phyloP scores from a whole-genome alignment of 495 filamentous ascomycete genomes.

The Aspergillus steynii region DNA sequence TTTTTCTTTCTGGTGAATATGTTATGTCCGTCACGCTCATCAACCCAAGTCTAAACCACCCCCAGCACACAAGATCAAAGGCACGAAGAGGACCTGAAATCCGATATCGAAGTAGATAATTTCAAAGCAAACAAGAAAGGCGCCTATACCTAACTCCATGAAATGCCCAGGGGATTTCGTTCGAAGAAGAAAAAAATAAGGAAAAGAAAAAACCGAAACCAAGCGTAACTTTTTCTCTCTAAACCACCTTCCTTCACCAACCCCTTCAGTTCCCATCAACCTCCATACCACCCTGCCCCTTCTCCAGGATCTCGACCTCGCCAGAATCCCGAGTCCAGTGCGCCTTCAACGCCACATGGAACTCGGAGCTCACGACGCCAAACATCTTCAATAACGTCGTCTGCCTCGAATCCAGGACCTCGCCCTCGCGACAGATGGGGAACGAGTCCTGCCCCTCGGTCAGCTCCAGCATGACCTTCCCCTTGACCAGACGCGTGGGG shows the following conservation, averaged over 20 bases:
- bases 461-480: slow-evolving; percentile 78
- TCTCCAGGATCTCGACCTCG: slow-evolving; percentile 43
- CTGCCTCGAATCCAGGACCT: slow-evolving; percentile 82
- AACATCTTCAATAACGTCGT: slow-evolving; percentile 94
- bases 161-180: slow-evolving; percentile 28
- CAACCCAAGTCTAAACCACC: slow-evolving; percentile 24
- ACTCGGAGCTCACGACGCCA: slow-evolving; percentile 84
- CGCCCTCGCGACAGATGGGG: slow-evolving; percentile 76
- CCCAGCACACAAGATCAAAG: slow-evolving; percentile 1
- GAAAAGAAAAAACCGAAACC: slow-evolving; percentile 20
- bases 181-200: slow-evolving; percentile 29
- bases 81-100: background rate
- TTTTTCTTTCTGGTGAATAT: slow-evolving; percentile 26
- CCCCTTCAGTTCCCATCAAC: slow-evolving; percentile 37
- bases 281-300: slow-evolving; percentile 40
- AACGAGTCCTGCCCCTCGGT: slow-evolving; percentile 68
- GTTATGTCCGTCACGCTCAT: slow-evolving; percentile 40
- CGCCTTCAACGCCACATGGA: slow-evolving; percentile 74
- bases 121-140: slow-evolving; percentile 28
- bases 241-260: background rate
- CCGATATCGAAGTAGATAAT: slow-evolving; percentile 19
- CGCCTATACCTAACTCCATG: slow-evolving; percentile 44
- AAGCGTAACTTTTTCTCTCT: slow-evolving; percentile 6
- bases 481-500: slow-evolving; percentile 83
- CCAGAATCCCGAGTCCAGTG: slow-evolving; percentile 46